Base-by-base conservation (phyloP, 495 filamentous ascomycete genomes). In the Neurospora sp. region DNA sequence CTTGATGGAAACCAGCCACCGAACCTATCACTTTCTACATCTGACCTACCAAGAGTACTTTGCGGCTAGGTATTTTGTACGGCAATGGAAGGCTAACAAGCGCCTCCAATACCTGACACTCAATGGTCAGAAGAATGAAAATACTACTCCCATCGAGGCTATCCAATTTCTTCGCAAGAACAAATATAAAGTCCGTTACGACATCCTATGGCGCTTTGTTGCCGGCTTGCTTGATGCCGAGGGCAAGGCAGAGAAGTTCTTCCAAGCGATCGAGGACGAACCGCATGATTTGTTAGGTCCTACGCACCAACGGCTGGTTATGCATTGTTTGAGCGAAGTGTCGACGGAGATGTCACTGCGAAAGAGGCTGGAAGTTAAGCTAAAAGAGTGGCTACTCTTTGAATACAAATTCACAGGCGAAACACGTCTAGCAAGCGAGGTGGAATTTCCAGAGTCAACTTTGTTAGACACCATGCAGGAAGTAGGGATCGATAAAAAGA, bases 121-220 rank as follows among this genome's bases (percentile, higher is more conserved):
- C 70, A 46, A 72, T 8, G 37, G 39, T 39, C 20, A 40, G 40
- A 18, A 70, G 27, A 27, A 37, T 69, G 18, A 70, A 69, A 37
- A 39, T 39, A 1, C 9, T 10, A 39, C 38, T 39, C 0, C 1
- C 1, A 44, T 48, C 68, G 69, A 73, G 4, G 37, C 76, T 68
- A 70, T 48, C 53, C 69, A 73, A 20, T 84, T 82, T 76, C 75
- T 85, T 70, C 74, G 71, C 53, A 39, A 76, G 66, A 41, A 83
- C 46, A 85, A 85, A 78, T 85, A 84, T 72, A 78, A 69, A 42
- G 53, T 71, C 22, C 81, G 79, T 68, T 84, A 83, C 77, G 80
- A 83, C 77, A 75, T 84, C 31, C 74, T 84, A 31, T 85, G 83
- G 83, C 80, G 83, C 40, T 85, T 85, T 78, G 82, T 83, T 48